Evolutionary conservation across 2,329 filamentous ascomycete genomes (phyloP).

Genomic region (Botrytis sinoallii): DNA sequence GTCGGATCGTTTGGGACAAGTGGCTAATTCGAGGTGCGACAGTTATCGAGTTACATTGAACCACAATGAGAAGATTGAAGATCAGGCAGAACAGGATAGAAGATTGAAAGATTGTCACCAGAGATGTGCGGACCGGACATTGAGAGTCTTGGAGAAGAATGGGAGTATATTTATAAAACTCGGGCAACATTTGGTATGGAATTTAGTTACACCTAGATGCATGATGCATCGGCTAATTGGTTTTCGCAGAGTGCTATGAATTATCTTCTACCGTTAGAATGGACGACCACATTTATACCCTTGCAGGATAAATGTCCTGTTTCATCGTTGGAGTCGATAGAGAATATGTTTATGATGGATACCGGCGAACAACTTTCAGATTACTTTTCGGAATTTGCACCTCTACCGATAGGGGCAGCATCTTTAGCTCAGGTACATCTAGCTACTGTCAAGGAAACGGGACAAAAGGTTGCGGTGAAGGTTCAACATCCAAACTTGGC

Average conservation of each 20-base stretch:
- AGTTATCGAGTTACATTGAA: constrained; percentile 89
- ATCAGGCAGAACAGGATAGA: constrained; percentile 62
- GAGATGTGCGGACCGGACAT: constrained; percentile 83
- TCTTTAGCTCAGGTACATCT: constrained; percentile 93
- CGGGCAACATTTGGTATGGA: constrained; percentile 77
- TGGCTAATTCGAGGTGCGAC: constrained; percentile 17
- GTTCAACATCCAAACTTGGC: constrained; percentile 89
- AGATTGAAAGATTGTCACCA: constrained; percentile 82
- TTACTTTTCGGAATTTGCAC: constrained; percentile 81
- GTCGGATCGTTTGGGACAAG: neutral
- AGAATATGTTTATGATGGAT: constrained; percentile 80
- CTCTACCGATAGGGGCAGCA: constrained; percentile 81
- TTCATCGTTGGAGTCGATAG: constrained; percentile 81
- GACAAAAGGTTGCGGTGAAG: constrained; percentile 90
- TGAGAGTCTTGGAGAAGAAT: constrained; percentile 87
- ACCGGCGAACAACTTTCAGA: constrained; percentile 76
- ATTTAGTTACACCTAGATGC: neutral
- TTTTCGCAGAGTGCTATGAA: constrained; percentile 76
- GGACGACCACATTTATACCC: constrained; percentile 94
- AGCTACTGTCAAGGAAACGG: constrained; percentile 76
- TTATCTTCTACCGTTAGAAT: constrained; percentile 85
- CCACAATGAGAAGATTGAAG: constrained; percentile 56
- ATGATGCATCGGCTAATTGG: constrained; percentile 27
- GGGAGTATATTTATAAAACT: constrained; percentile 98
- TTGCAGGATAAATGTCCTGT: constrained; percentile 94